Evolutionary conservation across 192 early-diverging fungal genomes (phyloP), one percentile per base, ranked within the genome.

Genomic region (Globomyces pollinis-pini): DNA sequence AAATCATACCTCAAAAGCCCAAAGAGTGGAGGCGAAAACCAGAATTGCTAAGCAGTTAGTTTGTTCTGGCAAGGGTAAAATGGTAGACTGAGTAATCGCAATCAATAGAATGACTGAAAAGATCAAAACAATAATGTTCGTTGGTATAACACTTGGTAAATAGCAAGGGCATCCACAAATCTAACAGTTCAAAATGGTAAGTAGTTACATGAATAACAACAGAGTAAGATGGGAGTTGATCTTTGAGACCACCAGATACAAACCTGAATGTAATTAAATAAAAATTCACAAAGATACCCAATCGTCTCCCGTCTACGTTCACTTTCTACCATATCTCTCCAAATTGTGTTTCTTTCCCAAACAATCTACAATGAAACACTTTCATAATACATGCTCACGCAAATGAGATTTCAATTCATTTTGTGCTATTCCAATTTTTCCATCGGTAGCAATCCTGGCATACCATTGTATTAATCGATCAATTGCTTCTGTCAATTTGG

Each of bases 271-370:
- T 20, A 15, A 12, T 9, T 58, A 20, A 15, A 58, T 30, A 36
- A 16, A 3, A 35, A 38, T 6, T 12, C 23, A 28, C 57, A 36
- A 13, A 60, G 8, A 29, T 68, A 23, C 5, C 60, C 66, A 50
- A 65, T 60, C 15, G 65, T 69, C 45, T 61, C 64, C n/a, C 77
- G 76, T 75, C 78, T 87, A 16, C 91, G 78, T 67, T 92, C 91
- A 61, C 83, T 83, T 32, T 86, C 87, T 64, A 98, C 88, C 90
- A 98, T 92, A 66, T 98, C 94, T 59, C 91, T 78, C 94, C 94
- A 98, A 21, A 98, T 84, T 0, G 94, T 98, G 71, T 95, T 98
- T 63, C 94, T 84, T 70, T 98, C 91, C 88, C 88, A 94, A 2
- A 91, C 89, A 62, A 98, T 35, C n/a, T n/a, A n/a, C n/a, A n/a